Percentiles rank a stretch among this genome's conserved stretches.
phyloP scores from a whole-genome alignment of 495 filamentous ascomycete genomes.

The Friedmanniomyces endolithicus region DNA sequence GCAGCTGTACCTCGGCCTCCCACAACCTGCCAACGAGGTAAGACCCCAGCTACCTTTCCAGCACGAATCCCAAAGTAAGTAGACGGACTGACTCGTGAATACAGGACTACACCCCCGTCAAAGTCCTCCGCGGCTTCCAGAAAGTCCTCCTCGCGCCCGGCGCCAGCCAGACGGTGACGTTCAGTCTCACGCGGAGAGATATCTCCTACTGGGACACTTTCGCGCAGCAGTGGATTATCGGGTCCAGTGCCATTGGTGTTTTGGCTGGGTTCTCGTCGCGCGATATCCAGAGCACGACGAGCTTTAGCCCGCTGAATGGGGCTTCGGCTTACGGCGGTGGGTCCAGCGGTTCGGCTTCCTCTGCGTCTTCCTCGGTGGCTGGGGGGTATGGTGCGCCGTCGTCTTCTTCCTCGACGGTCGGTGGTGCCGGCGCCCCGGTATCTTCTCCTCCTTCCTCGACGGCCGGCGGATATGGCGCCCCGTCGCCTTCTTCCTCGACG shows the following conservation, averaged over 20 bases:
- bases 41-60: no score
- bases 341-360: no score
- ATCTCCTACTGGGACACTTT: constrained; percentile 54
- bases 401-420: neutral
- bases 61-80: no score
- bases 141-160: constrained; percentile 41
- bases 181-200: constrained; percentile 51
- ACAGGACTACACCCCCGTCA: constrained; percentile 33
- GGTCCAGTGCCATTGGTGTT: constrained; percentile 2
- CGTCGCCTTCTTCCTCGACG: neutral
- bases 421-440: no score
- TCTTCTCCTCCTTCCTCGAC: no score
- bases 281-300: constrained; percentile 10
- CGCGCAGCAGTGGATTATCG: constrained; percentile 44
- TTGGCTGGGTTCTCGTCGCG: constrained; percentile 18
- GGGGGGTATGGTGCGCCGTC: no score
- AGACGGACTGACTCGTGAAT: no score
- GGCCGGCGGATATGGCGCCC: no score
- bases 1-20: constrained; percentile 53
- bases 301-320: constrained; percentile 6
- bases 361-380: no score
- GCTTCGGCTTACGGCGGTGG: no score
- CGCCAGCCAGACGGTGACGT: constrained; percentile 34
- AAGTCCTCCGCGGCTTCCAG: constrained; percentile 54
- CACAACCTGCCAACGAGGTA: constrained; percentile 21